Base-by-base conservation (phyloP, 2,329 filamentous ascomycete genomes). In the Colletotrichum viniferum region DNA sequence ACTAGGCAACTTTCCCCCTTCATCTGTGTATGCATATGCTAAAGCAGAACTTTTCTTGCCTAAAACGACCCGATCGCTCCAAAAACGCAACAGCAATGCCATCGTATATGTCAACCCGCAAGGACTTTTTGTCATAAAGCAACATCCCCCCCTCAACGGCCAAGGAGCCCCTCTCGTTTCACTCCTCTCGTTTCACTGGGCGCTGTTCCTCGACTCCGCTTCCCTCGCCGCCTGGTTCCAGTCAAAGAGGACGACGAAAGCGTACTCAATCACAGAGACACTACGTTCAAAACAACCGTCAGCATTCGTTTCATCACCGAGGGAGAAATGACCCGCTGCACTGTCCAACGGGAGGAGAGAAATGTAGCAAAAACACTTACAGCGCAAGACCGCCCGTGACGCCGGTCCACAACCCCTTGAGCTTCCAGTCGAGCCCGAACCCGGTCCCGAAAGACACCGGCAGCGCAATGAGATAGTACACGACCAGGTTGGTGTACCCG, bases 391-490 rank as follows among this genome's bases (percentile, higher is more conserved):
- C 96, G 77, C 97, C 83, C 0, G 93, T 94, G 8, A 96, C 91
- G 24, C 95, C 94, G 14, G 89, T 86, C 96, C 96, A 98, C 21
- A 98, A 86, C 1, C 96, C 96, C 71, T 91, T 88, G 48, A 98
- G 86, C 62, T 92, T 91, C 95, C 94, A 97, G 24, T 88, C 88
- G 5, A 96, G 85, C 0, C 92, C 93, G 82, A 98, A 98, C 0
- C 93, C 94, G 0, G 94, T 91, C 6, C 90, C 91, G 78, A 98
- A 94, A 52, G 93, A 95, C 38, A 98, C 91, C 0, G 97, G 96
- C 84, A 98, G 88, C 0, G 95, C 96, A 30, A 98, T 89, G 21
- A 91, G 86, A 84, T 98, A 99, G 86, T 98, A 98, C 26, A 93
- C 93, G 65, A 95, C 91, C 4, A 98, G 85, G 80, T 97, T 97